A percentile compares a stretch with the other conserved stretches of the same genome.
phyloP scores from a whole-genome alignment of 83 land plant species.

The Picea abies region DNA sequence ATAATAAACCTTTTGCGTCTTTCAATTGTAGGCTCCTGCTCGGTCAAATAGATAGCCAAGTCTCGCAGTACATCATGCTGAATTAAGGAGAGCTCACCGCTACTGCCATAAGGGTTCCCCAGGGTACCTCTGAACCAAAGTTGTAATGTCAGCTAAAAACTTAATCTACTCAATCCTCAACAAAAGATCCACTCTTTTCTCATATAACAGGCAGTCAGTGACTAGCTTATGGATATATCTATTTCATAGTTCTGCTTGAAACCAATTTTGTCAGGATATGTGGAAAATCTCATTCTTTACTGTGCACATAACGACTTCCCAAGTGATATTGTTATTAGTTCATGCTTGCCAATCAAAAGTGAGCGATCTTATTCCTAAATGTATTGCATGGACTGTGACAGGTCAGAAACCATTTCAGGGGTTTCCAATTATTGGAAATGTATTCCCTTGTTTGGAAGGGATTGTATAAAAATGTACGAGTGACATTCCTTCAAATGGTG shows the following conservation, averaged over 20 bases:
- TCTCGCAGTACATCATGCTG: conserved; percentile 70
- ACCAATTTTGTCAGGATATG: not conserved
- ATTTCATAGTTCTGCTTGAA: not conserved
- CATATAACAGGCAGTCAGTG: not conserved
- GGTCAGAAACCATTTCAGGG: too few relatives aligned
- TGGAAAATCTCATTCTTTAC: too few relatives aligned
- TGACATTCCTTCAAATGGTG: too few relatives aligned
- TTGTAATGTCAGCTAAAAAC: not conserved
- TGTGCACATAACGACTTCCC: too few relatives aligned
- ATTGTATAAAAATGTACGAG: too few relatives aligned
- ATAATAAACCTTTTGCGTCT: not conserved
- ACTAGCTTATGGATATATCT: not conserved
- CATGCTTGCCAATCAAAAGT: too few relatives aligned
- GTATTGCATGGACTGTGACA: too few relatives aligned
- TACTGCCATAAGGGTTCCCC: conserved; percentile 39
- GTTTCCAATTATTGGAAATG: too few relatives aligned
- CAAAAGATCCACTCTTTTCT: not conserved
- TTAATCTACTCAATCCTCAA: not conserved
- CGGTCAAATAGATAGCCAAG: not conserved
- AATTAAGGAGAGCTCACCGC: conserved; percentile 33
- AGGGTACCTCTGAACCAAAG: not conserved
- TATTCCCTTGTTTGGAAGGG: too few relatives aligned
- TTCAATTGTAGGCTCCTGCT: not conserved
- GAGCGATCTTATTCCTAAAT: too few relatives aligned
- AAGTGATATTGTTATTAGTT: too few relatives aligned